Conservation (phyloP, 208 protist species). For the Trypanosoma rangeli region DNA sequence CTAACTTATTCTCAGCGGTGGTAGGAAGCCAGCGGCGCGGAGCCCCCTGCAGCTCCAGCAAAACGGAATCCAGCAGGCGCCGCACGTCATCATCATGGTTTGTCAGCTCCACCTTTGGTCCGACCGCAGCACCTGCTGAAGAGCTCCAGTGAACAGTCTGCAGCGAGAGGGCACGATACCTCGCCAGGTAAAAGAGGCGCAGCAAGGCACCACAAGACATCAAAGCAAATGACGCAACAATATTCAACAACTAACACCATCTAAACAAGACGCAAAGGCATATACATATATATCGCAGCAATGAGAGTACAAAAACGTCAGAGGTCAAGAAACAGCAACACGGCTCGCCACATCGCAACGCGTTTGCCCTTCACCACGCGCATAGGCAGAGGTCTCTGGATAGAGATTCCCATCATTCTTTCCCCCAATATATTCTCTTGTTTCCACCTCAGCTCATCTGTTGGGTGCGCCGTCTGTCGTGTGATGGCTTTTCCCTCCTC, state of each 20-base stretch:
- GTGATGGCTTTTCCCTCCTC: no score
- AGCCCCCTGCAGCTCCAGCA: not conserved
- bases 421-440: no score
- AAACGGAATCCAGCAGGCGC: not conserved
- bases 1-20: constrained; percentile 21
- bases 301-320: no score
- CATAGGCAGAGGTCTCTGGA: no score
- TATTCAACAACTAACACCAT: not conserved
- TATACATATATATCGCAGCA: constrained; percentile 6
- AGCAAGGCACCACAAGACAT: constrained; percentile 4
- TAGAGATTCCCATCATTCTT: no score
- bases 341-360: no score
- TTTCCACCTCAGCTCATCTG: no score
- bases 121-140: no score
- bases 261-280: not conserved
- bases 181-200: constrained; percentile 15
- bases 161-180: not conserved
- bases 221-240: not conserved
- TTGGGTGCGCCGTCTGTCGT: no score
- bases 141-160: not conserved
- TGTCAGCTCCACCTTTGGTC: not conserved
- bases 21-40: constrained; percentile 19
- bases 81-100: not conserved
- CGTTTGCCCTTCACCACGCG: no score
- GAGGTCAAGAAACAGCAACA: no score